Conservation (phyloP, 495 filamentous ascomycete species). For the Pseudoneurospora amorphoporcata region DNA sequence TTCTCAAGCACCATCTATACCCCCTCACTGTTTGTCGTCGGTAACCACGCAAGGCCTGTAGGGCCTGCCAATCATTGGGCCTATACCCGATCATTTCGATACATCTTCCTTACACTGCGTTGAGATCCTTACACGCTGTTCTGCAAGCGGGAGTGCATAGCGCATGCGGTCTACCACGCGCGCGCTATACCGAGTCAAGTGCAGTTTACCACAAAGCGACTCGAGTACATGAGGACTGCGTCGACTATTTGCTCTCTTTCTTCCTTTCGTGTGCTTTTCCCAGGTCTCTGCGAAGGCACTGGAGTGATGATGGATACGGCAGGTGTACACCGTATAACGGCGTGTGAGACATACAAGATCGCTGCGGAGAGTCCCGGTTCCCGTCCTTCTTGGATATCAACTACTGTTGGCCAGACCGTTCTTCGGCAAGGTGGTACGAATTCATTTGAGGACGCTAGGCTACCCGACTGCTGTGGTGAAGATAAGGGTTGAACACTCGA, state of each 20-base stretch:
- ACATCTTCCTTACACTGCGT: not conserved
- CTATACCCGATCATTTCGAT: not conserved
- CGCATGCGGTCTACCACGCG: not conserved
- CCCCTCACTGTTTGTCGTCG: not conserved
- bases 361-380: not conserved
- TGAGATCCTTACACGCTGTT: not conserved
- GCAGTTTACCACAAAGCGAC: not conserved
- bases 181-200: not conserved
- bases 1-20: not conserved
- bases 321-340: not conserved
- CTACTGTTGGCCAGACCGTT: not conserved
- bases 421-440: not conserved
- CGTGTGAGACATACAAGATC: not conserved
- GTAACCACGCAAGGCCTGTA: not conserved
- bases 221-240: not conserved
- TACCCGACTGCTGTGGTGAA: not conserved
- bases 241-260: not conserved
- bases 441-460: not conserved
- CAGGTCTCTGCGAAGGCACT: not conserved
- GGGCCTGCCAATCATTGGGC: not conserved
- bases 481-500: not conserved
- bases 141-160: not conserved
- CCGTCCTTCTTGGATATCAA: not conserved
- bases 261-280: not conserved
- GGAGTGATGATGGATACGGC: not conserved